Evolutionary conservation across 805 yeast species (phyloP), one percentile per base, ranked within the genome.

Genomic region (Debaryomyces prosopidis): DNA sequence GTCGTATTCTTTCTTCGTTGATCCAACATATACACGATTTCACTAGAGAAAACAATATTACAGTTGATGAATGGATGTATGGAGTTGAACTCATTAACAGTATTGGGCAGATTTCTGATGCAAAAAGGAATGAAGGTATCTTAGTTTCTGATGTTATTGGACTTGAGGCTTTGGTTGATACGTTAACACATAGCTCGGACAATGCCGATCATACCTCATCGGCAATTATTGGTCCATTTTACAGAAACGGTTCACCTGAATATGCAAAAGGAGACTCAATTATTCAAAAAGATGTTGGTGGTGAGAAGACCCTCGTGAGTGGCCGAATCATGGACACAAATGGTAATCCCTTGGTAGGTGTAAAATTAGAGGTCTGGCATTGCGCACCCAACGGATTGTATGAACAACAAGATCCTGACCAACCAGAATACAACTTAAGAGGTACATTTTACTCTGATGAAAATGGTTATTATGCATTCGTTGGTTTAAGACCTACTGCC

Each of bases 351-450:
- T 47, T 66, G 23, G 49, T 40, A n/a, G 59, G 59, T 20, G 69
- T 60, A 16, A 45, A 50, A 40, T 56, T 66, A 41, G 71, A 66
- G 43, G 58, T 64, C 39, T 66, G 71, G 71, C 68, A 66, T 35
- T 65, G 70, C 49, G 71, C 65, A 39, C 61, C 64, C 28, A 66
- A 66, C 37, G 71, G 71, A 3, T 58, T 64, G 17, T 66, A 66
- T 43, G 71, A 66, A 30, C 64, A 62, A 32, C 71, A 66, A 42
- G 69, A 65, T 42, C 62, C 66, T n/a, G 68, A 59, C 18, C 67
- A 62, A 36, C 68, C 68, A 11, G 69, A 66, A 23, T 59, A 50
- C 47, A 61, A 61, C 45, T 52, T 63, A 40, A 55, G 71, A 43
- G 71, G 71, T 11, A 62, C 65, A 26, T 57, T 58, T 50, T 47